phyloP scores from a whole-genome alignment of 2,329 filamentous ascomycete genomes.

The Cryoendolithus antarcticus region DNA sequence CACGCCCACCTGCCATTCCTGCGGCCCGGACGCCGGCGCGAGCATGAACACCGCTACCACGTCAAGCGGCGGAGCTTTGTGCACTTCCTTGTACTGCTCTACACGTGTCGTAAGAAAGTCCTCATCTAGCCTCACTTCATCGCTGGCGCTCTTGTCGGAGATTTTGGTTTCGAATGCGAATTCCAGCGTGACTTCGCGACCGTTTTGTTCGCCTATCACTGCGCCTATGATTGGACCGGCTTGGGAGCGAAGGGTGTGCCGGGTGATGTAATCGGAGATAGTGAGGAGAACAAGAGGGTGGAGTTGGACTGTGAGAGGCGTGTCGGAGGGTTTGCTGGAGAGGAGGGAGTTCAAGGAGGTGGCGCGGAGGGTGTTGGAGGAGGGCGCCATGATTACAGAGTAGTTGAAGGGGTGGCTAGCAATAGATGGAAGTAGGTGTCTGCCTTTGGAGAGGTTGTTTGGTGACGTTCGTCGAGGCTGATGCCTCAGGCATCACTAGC shows the following conservation, averaged over 20 bases:
- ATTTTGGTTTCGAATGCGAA: slow-evolving; percentile 78
- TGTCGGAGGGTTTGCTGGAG: slow-evolving; percentile 46
- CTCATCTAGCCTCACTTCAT: slow-evolving; percentile 50
- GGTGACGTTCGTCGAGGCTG: no score
- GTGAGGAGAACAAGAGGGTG: slow-evolving; percentile 92
- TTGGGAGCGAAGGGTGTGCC: slow-evolving; percentile 69
- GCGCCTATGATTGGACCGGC: slow-evolving; percentile 69
- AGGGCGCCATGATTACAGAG: no score
- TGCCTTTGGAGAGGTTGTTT: no score
- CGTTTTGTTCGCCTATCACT: slow-evolving; percentile 83
- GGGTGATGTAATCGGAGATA: slow-evolving; percentile 91
- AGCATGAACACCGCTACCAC: slow-evolving; percentile 61
- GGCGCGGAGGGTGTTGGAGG: no score
- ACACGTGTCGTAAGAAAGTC: slow-evolving; percentile 66
- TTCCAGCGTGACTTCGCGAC: slow-evolving; percentile 80
- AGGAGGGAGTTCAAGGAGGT: slow-evolving; percentile 30
- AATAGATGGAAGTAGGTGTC: no score
- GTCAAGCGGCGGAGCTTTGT: slow-evolving; percentile 65
- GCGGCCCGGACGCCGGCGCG: slow-evolving; percentile 58
- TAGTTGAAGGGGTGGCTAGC: no score
- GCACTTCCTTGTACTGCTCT: slow-evolving; percentile 80
- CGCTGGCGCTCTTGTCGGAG: slow-evolving; percentile 28
- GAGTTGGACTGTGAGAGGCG: slow-evolving; percentile 65
- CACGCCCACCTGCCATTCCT: slow-evolving; percentile 54
- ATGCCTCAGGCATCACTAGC: no score